These are phyloP conservation scores for Boechera retrofracta DNA, from an alignment of 345 rosid species.

Conservation along the genomic window DNA sequence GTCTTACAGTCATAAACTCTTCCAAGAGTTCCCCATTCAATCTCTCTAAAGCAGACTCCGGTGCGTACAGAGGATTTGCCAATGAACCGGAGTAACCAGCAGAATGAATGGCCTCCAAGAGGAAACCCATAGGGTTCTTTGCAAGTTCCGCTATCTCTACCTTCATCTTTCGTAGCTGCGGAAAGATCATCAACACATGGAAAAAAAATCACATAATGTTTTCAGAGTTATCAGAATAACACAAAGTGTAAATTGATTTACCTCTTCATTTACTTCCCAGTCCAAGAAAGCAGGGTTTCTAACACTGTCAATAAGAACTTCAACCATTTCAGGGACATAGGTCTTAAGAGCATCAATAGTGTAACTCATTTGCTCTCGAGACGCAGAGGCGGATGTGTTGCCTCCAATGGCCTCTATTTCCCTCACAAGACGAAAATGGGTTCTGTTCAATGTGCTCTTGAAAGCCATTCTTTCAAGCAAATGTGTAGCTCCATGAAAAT, in stretches of 20 bases:
- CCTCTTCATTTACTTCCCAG: slow-evolving; percentile 86
- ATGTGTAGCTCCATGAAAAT: slow-evolving; percentile 69
- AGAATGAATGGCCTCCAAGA: slow-evolving; percentile 79
- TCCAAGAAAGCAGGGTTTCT: slow-evolving; percentile 83
- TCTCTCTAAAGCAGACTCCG: slow-evolving; percentile 57
- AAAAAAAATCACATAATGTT: slow-evolving; percentile 9
- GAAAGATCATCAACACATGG: slow-evolving; percentile 4
- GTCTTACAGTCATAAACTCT: slow-evolving; percentile 68
- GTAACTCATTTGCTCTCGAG: slow-evolving; percentile 77
- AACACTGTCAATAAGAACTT: slow-evolving; percentile 70
- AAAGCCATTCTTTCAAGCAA: slow-evolving; percentile 82
- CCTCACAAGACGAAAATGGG: slow-evolving; percentile 66
- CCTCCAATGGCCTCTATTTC: slow-evolving; percentile 89
- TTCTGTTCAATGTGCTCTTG: slow-evolving; percentile 72
- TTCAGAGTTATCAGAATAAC: background rate
- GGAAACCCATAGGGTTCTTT: slow-evolving; percentile 71
- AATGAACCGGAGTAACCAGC: slow-evolving; percentile 66
- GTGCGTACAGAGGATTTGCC: slow-evolving; percentile 73
- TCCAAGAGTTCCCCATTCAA: slow-evolving; percentile 61
- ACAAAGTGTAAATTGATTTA: slow-evolving; percentile 21
- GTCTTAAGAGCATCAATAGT: slow-evolving; percentile 75
- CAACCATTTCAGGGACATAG: slow-evolving; percentile 75
- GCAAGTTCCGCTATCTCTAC: slow-evolving; percentile 58
- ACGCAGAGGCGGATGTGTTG: slow-evolving; percentile 62
- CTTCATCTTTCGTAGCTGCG: slow-evolving; percentile 66